Evolutionary conservation across 345 rosid genomes (phyloP).

Genomic region (Euphorbia peplus): DNA sequence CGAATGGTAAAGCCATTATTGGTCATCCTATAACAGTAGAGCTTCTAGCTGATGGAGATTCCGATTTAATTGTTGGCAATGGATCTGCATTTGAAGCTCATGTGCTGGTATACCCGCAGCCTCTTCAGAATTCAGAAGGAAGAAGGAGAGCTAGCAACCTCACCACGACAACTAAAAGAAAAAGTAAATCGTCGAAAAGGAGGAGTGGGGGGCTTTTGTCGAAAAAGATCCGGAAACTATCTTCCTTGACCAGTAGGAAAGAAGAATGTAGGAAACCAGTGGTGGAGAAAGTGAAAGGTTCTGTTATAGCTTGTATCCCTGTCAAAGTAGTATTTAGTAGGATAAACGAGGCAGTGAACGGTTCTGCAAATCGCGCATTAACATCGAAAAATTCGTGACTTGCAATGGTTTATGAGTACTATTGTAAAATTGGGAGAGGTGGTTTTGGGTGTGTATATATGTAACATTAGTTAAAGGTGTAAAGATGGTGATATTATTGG

Average conservation of each 20-base stretch:
- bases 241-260: conserved; percentile 63
- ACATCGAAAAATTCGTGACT: conserved; percentile 18
- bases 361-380: conserved; percentile 34
- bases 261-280: conserved; percentile 36
- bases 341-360: conserved; percentile 77
- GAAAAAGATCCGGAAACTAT: conserved; percentile 72
- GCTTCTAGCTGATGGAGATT: conserved; percentile 38
- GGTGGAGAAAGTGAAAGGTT: conserved; percentile 53
- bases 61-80: conserved; percentile 24
- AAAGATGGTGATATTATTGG: conserved; percentile 15
- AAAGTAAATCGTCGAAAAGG: conserved; percentile 20
- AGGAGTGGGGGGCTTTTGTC: conserved; percentile 51
- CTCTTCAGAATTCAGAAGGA: conserved; percentile 25
- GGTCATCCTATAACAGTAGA: conserved; percentile 80
- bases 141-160: conserved; percentile 38
- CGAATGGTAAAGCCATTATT: conserved; percentile 73
- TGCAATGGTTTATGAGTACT: too few relatives aligned
- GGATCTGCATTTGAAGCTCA: conserved; percentile 8
- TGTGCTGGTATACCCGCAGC: conserved; percentile 23
- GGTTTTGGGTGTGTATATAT: conserved; percentile 17
- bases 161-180: conserved; percentile 13
- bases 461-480: conserved; percentile 27
- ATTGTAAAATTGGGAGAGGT: conserved; percentile 9
- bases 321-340: conserved; percentile 89
- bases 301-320: conserved; percentile 80